phyloP scores from a whole-genome alignment of 768 basidiomycete genomes.

The Agaricus sinodeliciosus region DNA sequence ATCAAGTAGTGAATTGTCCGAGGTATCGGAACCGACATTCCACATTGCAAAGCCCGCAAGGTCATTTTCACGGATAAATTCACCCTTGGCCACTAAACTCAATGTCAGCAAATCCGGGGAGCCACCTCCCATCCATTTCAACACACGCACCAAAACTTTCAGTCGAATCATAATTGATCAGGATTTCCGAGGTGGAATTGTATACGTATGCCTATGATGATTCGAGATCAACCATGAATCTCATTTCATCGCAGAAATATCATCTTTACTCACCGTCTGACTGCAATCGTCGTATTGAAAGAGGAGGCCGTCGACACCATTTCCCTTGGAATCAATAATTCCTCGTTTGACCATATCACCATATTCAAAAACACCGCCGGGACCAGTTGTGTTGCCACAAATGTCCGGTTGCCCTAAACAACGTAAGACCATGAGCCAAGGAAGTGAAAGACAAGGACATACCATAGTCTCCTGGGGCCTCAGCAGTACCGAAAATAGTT shows the following conservation, averaged over 20 bases:
- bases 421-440: not conserved
- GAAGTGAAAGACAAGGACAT: not conserved
- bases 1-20: constrained; percentile 44
- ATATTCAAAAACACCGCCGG: constrained; percentile 49
- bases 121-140: not conserved
- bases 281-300: constrained; percentile 55
- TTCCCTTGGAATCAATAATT: constrained; percentile 39
- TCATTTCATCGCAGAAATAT: not conserved
- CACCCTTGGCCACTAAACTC: constrained; percentile 39
- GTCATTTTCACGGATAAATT: constrained; percentile 40
- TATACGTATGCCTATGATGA: constrained; percentile 54
- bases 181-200: constrained; percentile 36
- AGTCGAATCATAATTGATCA: constrained; percentile 63
- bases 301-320: constrained; percentile 34
- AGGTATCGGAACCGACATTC: constrained; percentile 55
- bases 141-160: constrained; percentile 37
- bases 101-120: not conserved
- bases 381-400: constrained; percentile 30
- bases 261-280: constrained; percentile 49
- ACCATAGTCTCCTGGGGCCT: constrained; percentile 29
- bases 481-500: constrained; percentile 39
- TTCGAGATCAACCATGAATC: not conserved
- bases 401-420: constrained; percentile 24
- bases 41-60: constrained; percentile 60
- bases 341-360: constrained; percentile 44